These are phyloP conservation scores for Trametes villosa DNA, from an alignment of 768 basidiomycete genomes.

Conservation along the genomic window DNA sequence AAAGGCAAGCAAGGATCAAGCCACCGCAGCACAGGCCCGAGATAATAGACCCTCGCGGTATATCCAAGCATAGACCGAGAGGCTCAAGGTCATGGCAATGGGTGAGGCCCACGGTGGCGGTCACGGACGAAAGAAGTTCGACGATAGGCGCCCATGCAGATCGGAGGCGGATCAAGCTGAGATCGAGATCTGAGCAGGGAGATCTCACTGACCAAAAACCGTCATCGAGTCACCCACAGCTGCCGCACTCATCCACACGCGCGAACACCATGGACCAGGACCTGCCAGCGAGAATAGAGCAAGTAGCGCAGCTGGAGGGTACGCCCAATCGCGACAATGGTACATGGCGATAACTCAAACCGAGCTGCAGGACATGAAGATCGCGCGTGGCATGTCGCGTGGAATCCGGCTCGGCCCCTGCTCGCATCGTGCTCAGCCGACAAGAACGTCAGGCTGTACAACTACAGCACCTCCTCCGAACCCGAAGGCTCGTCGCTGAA, in stretches of 20 bases:
- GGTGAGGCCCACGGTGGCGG: too few species aligned
- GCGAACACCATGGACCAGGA: slow-evolving; percentile 15
- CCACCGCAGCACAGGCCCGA: too few species aligned
- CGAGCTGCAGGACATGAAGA: slow-evolving; percentile 69
- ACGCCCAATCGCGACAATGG: background rate
- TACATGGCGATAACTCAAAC: background rate
- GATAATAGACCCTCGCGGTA: too few species aligned
- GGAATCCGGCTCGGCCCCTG: slow-evolving; percentile 82
- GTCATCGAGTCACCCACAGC: slow-evolving; percentile 1
- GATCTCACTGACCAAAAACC: background rate
- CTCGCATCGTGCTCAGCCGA: slow-evolving; percentile 95
- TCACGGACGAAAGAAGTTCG: too few species aligned
- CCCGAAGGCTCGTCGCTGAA: slow-evolving; percentile 27
- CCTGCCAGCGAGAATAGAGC: slow-evolving; percentile 11
- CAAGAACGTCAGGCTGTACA: slow-evolving; percentile 86
- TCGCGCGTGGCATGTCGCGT: slow-evolving; percentile 85
- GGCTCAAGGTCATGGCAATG: too few species aligned
- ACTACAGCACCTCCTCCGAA: slow-evolving; percentile 48
- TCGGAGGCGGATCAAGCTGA: background rate
- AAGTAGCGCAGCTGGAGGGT: slow-evolving; percentile 24
- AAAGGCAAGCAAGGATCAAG: too few species aligned
- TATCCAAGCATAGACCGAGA: too few species aligned
- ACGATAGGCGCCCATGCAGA: background rate
- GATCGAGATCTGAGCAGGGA: slow-evolving; percentile 7
- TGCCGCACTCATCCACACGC: background rate